phyloP scores from a whole-genome alignment of 1,284 basidiomycete species.

The Earliella scabrosa region DNA sequence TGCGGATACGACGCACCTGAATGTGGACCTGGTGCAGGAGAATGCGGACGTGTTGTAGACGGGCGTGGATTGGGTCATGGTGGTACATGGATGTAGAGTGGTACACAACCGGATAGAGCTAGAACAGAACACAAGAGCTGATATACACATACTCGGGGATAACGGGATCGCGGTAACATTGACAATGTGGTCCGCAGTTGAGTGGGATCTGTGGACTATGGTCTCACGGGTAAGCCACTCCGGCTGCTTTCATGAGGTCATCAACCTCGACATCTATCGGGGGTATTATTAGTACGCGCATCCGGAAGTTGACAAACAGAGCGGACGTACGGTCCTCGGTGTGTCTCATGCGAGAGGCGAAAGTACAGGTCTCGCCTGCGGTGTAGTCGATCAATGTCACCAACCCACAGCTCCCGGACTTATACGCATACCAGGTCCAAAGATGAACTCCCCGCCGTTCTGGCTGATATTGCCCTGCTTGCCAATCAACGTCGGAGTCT shows the following conservation, averaged over 20 bases:
- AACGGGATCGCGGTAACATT: no score
- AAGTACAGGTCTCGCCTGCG: constrained; percentile 44
- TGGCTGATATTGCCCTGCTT: constrained; percentile 65
- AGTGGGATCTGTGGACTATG: no score
- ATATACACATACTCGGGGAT: neutral
- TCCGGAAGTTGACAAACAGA: neutral
- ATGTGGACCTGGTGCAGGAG: constrained; percentile 39
- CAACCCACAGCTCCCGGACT: neutral
- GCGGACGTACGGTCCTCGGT: constrained; percentile 61
- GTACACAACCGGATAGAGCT: no score
- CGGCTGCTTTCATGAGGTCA: constrained; percentile 43
- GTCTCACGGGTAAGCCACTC: constrained; percentile 29
- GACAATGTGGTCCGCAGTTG: no score
- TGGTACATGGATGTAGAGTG: neutral
- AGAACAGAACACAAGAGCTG: no score
- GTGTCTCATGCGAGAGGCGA: constrained; percentile 60
- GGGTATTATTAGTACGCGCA: neutral
- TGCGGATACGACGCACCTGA: constrained; percentile 60
- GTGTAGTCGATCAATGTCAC: neutral
- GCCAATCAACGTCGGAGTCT: constrained; percentile 50
- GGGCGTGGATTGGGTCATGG: neutral
- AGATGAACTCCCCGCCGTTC: constrained; percentile 64
- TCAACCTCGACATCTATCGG: constrained; percentile 47
- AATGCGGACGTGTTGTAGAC: constrained; percentile 55
- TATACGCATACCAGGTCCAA: constrained; percentile 51